Conservation (phyloP, 768 basidiomycete species). For the Suillus cothurnatus region DNA sequence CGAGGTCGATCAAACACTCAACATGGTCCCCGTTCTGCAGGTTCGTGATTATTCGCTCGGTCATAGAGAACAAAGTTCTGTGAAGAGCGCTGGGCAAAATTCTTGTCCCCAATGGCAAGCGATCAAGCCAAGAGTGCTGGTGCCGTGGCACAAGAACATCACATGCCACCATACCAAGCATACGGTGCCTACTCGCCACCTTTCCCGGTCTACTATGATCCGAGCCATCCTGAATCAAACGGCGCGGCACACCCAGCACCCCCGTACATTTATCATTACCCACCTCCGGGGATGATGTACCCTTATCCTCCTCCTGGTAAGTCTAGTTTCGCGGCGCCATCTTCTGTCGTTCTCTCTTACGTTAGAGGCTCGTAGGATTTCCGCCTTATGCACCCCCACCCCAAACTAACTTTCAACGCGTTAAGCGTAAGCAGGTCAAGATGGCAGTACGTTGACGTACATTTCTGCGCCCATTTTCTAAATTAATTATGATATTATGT, state of each 20-base stretch:
- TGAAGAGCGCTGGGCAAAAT: conserved; percentile 25
- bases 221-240: conserved; percentile 35
- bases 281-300: conserved; percentile 46
- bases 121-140: conserved; percentile 38
- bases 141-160: conserved; percentile 37
- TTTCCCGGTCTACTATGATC: conserved; percentile 36
- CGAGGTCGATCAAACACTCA: conserved; percentile 9
- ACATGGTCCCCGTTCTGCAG: conserved; percentile 23
- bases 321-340: conserved; percentile 11
- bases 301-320: conserved; percentile 43
- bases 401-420: conserved; percentile 27
- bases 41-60: conserved; percentile 34
- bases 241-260: conserved; percentile 26
- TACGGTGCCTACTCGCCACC: conserved; percentile 34
- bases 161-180: conserved; percentile 31
- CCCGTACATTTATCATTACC: conserved; percentile 41
- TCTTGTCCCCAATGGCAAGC: conserved; percentile 33
- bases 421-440: conserved; percentile 59
- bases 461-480: conserved; percentile 4
- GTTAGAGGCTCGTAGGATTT: conserved; percentile 29
- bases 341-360: conserved; percentile 10
- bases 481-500: conserved; percentile 10
- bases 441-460: conserved; percentile 47
- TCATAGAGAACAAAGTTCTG: conserved; percentile 29
- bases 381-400: conserved; percentile 24